Conservation (phyloP, 2,329 filamentous ascomycete genomes). For the Aaosphaeria arxii region DNA sequence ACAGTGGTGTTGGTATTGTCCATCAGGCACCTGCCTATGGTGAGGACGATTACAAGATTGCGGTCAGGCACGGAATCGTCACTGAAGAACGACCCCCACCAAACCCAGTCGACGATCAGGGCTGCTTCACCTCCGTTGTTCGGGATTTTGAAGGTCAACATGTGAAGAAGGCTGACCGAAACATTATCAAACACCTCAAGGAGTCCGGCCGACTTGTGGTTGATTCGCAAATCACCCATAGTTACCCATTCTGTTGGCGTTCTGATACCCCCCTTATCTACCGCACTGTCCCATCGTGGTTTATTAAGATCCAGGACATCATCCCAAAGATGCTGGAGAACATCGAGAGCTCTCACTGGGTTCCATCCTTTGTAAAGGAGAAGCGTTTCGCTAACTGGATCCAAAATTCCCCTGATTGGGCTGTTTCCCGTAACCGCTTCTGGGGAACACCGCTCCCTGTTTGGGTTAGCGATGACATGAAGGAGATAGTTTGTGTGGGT, state of each 20-base stretch:
- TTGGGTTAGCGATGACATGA: conserved; percentile 86
- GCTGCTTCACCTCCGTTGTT: conserved; percentile 74
- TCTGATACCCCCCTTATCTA: conserved; percentile 96
- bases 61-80: conserved; percentile 73
- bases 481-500: conserved; percentile 82
- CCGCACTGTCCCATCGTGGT: conserved; percentile 90
- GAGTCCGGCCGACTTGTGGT: conserved; percentile 72
- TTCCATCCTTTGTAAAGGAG: conserved; percentile 86
- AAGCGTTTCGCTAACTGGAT: conserved; percentile 92
- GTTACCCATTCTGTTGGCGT: conserved; percentile 89
- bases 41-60: conserved; percentile 92
- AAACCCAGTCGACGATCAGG: conserved; percentile 84
- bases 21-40: conserved; percentile 92
- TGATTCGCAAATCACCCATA: conserved; percentile 85
- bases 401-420: conserved; percentile 87
- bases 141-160: conserved; percentile 81
- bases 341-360: conserved; percentile 88
- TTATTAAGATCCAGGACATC: conserved; percentile 80
- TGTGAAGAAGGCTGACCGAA: conserved; percentile 89
- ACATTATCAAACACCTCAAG: conserved; percentile 87
- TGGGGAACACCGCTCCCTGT: conserved; percentile 93
- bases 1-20: conserved; percentile 89
- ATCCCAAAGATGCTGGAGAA: conserved; percentile 88
- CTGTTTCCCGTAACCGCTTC: conserved; percentile 88
- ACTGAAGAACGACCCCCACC: conserved; percentile 75